Percentiles rank a stretch among this genome's conserved stretches.
Evolutionary conservation across 441 rosid species (phyloP).

Genomic region (Arabidopsis hybrid): DNA sequence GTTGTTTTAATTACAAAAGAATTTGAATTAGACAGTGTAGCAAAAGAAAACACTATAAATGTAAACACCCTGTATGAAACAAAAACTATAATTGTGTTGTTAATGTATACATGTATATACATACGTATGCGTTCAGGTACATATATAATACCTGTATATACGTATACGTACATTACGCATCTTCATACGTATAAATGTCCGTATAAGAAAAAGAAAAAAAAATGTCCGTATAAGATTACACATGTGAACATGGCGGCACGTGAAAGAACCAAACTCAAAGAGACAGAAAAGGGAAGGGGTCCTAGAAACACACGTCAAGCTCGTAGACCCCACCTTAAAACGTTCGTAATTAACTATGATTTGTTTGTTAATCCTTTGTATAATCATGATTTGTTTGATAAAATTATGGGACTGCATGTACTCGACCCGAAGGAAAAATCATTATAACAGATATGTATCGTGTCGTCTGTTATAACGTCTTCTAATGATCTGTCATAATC

Average conservation of each 20-base stretch:
- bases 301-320: slow-evolving; percentile 37
- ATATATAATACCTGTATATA: too few species aligned
- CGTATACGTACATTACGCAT: not conserved
- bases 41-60: not conserved
- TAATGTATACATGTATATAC: not conserved
- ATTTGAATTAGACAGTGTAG: slow-evolving; percentile 1
- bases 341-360: slow-evolving; percentile 7
- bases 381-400: slow-evolving; percentile 18
- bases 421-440: slow-evolving; percentile 15
- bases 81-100: not conserved
- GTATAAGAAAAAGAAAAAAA: slow-evolving; percentile 12
- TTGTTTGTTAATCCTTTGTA: slow-evolving; percentile 23
- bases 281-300: slow-evolving; percentile 26
- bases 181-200: slow-evolving; percentile 23
- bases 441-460: not conserved
- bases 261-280: slow-evolving; percentile 44
- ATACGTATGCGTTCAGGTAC: too few species aligned
- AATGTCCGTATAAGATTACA: too few species aligned
- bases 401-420: not conserved
- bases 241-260: slow-evolving; percentile 48
- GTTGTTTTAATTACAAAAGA: not conserved
- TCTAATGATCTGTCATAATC: slow-evolving; percentile 23
- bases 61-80: not conserved
- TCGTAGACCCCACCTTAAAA: slow-evolving; percentile 19
- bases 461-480: not conserved